Evolutionary conservation across 306 rosid genomes (phyloP).

Genomic region (Vigna mungo): DNA sequence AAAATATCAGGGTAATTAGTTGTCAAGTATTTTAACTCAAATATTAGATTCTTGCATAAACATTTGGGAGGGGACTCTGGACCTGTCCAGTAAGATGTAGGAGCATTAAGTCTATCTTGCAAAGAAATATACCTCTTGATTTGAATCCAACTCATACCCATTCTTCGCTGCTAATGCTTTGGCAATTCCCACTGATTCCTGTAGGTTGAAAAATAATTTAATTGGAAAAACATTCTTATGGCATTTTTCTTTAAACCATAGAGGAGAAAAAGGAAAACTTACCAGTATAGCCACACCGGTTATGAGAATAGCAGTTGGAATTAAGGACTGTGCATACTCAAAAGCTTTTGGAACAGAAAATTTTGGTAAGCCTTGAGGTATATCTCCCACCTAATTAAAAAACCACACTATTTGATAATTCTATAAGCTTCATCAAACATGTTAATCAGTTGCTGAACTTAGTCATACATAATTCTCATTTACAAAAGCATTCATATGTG

Average conservation of each 20-base stretch:
- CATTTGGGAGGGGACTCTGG: background rate
- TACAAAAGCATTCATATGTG: slow-evolving; percentile 33
- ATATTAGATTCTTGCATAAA: slow-evolving; percentile 1
- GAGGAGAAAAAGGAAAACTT: slow-evolving; percentile 45
- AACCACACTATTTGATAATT: slow-evolving; percentile 41
- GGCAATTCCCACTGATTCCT: slow-evolving; percentile 99
- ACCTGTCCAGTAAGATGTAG: background rate
- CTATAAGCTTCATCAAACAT: slow-evolving; percentile 26
- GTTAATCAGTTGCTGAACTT: slow-evolving; percentile 24
- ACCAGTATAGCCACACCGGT: slow-evolving; percentile 99
- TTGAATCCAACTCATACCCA: slow-evolving; percentile 97
- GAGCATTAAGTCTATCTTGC: slow-evolving; percentile 22
- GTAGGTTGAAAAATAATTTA: slow-evolving; percentile 41
- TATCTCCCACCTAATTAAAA: slow-evolving; percentile 83
- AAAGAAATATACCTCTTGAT: slow-evolving; percentile 86
- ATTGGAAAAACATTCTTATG: slow-evolving; percentile 27
- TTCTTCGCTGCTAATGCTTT: slow-evolving; percentile 98
- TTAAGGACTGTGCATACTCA: slow-evolving; percentile 69
- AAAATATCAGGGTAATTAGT: slow-evolving; percentile 40
- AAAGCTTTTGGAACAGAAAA: slow-evolving; percentile 89
- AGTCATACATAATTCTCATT: slow-evolving; percentile 13
- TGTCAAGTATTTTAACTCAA: slow-evolving; percentile 38
- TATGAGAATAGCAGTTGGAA: slow-evolving; percentile 91
- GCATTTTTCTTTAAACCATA: slow-evolving; percentile 16
- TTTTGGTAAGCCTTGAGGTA: slow-evolving; percentile 91